Base-by-base conservation (phyloP, 495 filamentous ascomycete species). In the Tuber microsphaerosporum region DNA sequence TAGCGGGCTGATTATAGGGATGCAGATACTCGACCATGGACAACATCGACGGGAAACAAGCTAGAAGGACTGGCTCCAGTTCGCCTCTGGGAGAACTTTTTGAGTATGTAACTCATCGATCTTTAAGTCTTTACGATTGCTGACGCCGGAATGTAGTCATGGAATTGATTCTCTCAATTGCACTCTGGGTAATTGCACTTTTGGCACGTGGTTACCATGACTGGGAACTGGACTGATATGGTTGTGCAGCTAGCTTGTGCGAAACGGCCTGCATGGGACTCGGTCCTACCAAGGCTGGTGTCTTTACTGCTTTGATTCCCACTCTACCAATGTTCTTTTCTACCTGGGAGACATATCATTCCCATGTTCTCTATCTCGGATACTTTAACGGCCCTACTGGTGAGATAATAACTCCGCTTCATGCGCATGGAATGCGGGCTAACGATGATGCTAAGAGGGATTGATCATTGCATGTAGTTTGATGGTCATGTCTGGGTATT, bases 311-410 rank as follows among this genome's bases (percentile, higher is more conserved):
- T 19, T 85, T 98, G 51, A 89, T 94, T 73, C 96, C 95, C 2
- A 96, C 93, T 78, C 85, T 99, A 14, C 92, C 95, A 37, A 99
- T 99, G 95, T 98, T 97, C 87, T 97, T 98, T 86, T 97, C 94
- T 8, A 99, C 95, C 12, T 99, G 95, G 95, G 95, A 99, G 84
- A 99, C 95, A 3, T 99, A 97, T 84, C 95, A 99, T 84, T 97
- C 95, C 1, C 95, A 99, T 84, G 98, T 97, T 0, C 86, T 99
- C 2, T 99, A 98, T 83, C 90, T 99, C 6, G 95, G 95, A 46
- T 94, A 96, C 84, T 91, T 98, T 87, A 99, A 99, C 83, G 96
- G 96, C 0, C 95, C 95, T 6, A 99, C 94, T 42, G 86, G 86
- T 87, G 79, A 19, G 69, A 45, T 19, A 37, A 51, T n/a, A 12